Base-by-base conservation (phyloP, 768 basidiomycete genomes). In the Epithele typhae region DNA sequence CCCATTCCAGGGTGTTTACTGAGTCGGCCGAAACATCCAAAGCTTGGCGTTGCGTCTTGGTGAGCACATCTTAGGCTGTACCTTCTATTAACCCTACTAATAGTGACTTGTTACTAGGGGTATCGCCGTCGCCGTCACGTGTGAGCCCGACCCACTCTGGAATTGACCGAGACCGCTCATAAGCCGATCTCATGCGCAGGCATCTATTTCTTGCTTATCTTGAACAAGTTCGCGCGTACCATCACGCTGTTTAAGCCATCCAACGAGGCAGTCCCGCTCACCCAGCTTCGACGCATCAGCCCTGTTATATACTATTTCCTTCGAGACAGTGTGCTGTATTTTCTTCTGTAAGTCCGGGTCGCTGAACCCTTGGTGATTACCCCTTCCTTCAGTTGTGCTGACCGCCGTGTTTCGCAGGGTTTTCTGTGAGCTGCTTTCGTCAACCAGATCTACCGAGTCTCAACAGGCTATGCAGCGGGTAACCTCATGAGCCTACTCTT, bases 261-360 rank as follows among this genome's bases (percentile, higher is more conserved):
- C 6, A 15, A 43, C 0, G 25, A 19, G 24, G 10, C 32, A n/a
- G 43, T 49, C 18, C 25, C 48, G 1, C 21, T 44, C 12, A 39
- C 30, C 32, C 38, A 49, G 22, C 37, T 49, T 24, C 30, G n/a
- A 23, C 25, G 33, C 12, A 40, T 41, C 34, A 49, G 48, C 25
- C 48, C 48, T 17, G 32, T 49, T 25, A 44, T 49, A 9, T 49
- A 40, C 39, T 33, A 38, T 23, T 49, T 49, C 34, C 32, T 49
- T 3, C 43, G 43, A 12, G 48, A 49, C 15, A 49, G 48, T 33
- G 43, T 43, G 8, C 30, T 45, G 23, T 49, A 49, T 34, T 49
- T 49, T 37, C 43, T 49, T 25, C 27, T 49, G 48, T 49, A 25
- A 24, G 48, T 45, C 8, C 25, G 11, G 21, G 5, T 8, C 38